phyloP scores from a whole-genome alignment of 371 early-diverging fungal genomes.

The Haplosporangium sp. region DNA sequence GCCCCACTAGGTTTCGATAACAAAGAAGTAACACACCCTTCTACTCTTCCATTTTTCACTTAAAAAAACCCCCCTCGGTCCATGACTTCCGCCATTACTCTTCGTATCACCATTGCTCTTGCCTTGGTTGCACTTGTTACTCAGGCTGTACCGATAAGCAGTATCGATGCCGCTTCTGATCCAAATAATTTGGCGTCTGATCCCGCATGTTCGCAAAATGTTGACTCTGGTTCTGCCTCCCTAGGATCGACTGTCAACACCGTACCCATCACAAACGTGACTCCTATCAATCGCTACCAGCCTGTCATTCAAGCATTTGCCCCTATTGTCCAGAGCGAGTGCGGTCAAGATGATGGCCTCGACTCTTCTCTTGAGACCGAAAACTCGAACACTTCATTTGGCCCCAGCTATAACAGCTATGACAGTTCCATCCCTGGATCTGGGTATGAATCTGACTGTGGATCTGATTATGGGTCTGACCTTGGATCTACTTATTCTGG shows the following conservation, averaged over 20 bases:
- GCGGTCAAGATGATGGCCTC: neutral
- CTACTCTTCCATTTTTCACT: neutral
- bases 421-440: neutral
- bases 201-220: constrained; percentile 21
- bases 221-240: constrained; percentile 29
- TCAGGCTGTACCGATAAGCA: constrained; percentile 26
- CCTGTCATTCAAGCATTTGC: constrained; percentile 32
- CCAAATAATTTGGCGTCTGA: no score
- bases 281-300: constrained; percentile 42
- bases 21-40: neutral
- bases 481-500: no score
- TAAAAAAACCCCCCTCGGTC: neutral
- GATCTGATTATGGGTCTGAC: neutral
- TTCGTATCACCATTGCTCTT: constrained; percentile 29
- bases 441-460: neutral
- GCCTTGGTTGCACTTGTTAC: constrained; percentile 23
- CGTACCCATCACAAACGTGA: constrained; percentile 36
- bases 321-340: constrained; percentile 35
- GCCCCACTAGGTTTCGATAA: no score
- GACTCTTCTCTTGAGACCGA: neutral
- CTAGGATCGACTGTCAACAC: constrained; percentile 30
- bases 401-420: neutral
- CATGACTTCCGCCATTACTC: constrained; percentile 15
- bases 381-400: neutral
- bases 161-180: neutral